Base-by-base conservation (phyloP, 2,329 filamentous ascomycete genomes). In the Geosmithia morbida region DNA sequence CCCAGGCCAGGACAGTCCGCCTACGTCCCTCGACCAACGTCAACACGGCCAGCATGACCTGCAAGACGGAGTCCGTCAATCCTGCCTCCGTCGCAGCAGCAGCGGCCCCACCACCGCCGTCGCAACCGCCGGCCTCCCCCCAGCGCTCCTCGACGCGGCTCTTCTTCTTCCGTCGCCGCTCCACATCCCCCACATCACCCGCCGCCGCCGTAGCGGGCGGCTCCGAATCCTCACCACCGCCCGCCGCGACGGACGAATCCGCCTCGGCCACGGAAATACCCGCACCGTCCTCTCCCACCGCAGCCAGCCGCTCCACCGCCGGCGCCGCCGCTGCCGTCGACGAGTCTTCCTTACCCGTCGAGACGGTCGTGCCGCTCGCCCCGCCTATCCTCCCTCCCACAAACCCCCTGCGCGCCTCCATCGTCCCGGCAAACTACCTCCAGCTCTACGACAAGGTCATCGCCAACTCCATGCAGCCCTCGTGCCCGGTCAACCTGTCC, bases 391-490 rank as follows among this genome's bases (percentile, higher is more conserved):
- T 96, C 5, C 84, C 87, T 6, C 68, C 77, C 1, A 72, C 75
- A 44, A 89, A 94, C 58, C 75, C 82, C 1, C 80, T 95, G 62
- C 84, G 89, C 48, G 75, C 80, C 29, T 83, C 80, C 30, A 92
- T 96, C 56, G 81, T 72, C 0, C 79, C 85, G 0, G 66, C 74
- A 16, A 75, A 84, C 48, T 94, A 96, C 62, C 69, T 81, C 0
- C 85, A 83, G 44, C 86, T 97, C 48, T 96, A 94, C 68, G 83
- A 85, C 59, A 95, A 95, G 65, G 83, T 95, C 46, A 81, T 96
- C 41, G 62, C 88, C 1, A 82, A 90, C 57, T 77, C 74, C 39
- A 75, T 92, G 52, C 86, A 87, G 2, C 90, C 90, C 0, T 83
- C 84, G 1, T 86, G 94, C 16, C 90, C 90, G 3, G 84, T 96